phyloP scores from a whole-genome alignment of 1,284 basidiomycete species.

The Cryptococcus sp. region DNA sequence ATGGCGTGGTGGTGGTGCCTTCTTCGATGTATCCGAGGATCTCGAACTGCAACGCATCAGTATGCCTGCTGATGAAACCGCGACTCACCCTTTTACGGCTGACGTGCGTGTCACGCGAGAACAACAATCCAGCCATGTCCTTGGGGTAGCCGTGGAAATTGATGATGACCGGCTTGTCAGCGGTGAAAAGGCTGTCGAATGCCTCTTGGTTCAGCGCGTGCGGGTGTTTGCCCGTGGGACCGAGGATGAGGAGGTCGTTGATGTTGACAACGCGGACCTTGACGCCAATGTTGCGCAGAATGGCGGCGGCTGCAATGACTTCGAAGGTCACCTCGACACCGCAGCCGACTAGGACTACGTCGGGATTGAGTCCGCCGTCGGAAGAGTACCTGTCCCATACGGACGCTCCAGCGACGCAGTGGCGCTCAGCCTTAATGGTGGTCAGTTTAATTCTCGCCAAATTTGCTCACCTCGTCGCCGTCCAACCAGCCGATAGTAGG shows the following conservation, averaged over 20 bases:
- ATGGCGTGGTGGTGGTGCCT: conserved; percentile 58
- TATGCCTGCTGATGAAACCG: neutral
- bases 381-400: conserved; percentile 57
- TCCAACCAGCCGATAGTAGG: conserved; percentile 52
- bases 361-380: conserved; percentile 56
- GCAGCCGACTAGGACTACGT: conserved; percentile 57
- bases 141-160: conserved; percentile 73
- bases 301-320: conserved; percentile 65
- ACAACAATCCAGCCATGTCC: conserved; percentile 50
- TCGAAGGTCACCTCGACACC: conserved; percentile 58
- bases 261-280: conserved; percentile 80
- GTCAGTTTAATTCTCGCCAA: conserved; percentile 1
- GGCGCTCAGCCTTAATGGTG: conserved; percentile 53
- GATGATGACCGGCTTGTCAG: conserved; percentile 69
- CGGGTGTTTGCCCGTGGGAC: conserved; percentile 67
- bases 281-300: conserved; percentile 66
- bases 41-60: conserved; percentile 38
- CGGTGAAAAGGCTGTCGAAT: conserved; percentile 71
- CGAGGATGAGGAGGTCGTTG: conserved; percentile 71
- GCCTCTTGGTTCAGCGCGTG: conserved; percentile 68
- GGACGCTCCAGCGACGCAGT: conserved; percentile 70
- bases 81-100: conserved; percentile 44
- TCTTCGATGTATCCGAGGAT: conserved; percentile 56
- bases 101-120: conserved; percentile 48
- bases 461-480: conserved; percentile 48